Evolutionary conservation across 805 yeast genomes (phyloP), one percentile per base, ranked within the genome.

Genomic region (Candida schatavii): DNA sequence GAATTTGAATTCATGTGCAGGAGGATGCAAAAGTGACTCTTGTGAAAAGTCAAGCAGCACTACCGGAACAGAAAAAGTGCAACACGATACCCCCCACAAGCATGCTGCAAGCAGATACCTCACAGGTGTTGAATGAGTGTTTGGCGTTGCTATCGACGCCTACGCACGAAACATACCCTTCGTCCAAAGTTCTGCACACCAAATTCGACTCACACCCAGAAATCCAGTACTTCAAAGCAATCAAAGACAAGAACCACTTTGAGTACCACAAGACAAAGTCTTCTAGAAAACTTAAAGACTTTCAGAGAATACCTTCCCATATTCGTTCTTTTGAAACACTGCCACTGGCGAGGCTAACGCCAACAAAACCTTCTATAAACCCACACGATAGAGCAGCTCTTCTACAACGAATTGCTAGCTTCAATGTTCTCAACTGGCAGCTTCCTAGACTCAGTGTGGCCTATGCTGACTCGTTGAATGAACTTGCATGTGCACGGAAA

Each of bases 361-460:
- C n/a, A n/a, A n/a, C n/a, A n/a, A 56, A 4, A 52, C 48, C 4
- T 68, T 63, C 45, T 66, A 23, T 23, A 23, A 23, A 65, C 46
- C 79, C 80, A 0, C 72, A 55, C 45, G 64, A 63, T 25, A 49
- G 68, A 14, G 47, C 47, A 1, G 45, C 46, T 18, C 60, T 80
- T 3, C 46, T 73, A 9, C 54, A 57, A 3, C 55, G 85, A 35
- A 56, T 80, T 18, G 42, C 54, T 14, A 65, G 80, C 1, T 80
- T 62, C 51, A 66, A 64, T 6, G 62, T 72, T 2, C 49, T 72
- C 28, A 73, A 73, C 50, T 80, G 84, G 84, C 56, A 61, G 13
- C 48, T 76, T 0, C 68, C 66, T 1, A 33, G 28, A 22, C 55
- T 55, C 3, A 26, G 39, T 26, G 30, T 34, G 11, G 35, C 20